phyloP scores from a whole-genome alignment of 129 eudicot species.

The Saussurea involucrata region DNA sequence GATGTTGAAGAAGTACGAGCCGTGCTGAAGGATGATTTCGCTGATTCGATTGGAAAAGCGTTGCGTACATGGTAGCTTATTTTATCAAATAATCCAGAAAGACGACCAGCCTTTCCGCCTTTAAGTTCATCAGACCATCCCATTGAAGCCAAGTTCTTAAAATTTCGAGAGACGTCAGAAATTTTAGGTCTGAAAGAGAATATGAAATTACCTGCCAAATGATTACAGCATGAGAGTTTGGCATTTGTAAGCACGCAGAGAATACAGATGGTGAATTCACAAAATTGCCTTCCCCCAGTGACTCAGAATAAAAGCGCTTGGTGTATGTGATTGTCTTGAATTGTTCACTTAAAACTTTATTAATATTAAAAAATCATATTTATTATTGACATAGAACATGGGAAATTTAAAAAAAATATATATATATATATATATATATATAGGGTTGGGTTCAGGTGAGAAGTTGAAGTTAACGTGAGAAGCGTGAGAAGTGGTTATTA shows the following conservation, averaged over 20 bases:
- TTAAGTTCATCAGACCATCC: conserved; percentile 92
- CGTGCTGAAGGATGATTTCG: conserved; percentile 62
- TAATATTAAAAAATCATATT: not conserved
- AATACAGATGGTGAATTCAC: not conserved
- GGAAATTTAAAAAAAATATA: too few species aligned
- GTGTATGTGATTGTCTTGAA: not conserved
- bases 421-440: not conserved
- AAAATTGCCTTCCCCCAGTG: not conserved
- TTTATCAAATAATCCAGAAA: conserved; percentile 88
- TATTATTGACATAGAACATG: not conserved
- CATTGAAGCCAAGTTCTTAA: conserved; percentile 33
- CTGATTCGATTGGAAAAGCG: conserved; percentile 64
- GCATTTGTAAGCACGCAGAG: not conserved
- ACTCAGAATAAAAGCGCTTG: not conserved
- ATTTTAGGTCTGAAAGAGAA: conserved; percentile 80
- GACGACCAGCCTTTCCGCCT: conserved; percentile 85
- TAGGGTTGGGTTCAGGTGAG: too few species aligned
- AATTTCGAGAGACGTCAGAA: conserved; percentile 27
- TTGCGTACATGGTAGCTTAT: conserved; percentile 70
- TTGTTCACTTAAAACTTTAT: not conserved
- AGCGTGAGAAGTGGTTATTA: too few species aligned
- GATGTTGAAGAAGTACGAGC: conserved; percentile 55
- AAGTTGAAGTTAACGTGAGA: too few species aligned
- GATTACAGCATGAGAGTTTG: conserved; percentile 15
- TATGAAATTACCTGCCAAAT: conserved; percentile 73